Conservation (phyloP, 345 rosid species). For the Rhizophora apiculata region DNA sequence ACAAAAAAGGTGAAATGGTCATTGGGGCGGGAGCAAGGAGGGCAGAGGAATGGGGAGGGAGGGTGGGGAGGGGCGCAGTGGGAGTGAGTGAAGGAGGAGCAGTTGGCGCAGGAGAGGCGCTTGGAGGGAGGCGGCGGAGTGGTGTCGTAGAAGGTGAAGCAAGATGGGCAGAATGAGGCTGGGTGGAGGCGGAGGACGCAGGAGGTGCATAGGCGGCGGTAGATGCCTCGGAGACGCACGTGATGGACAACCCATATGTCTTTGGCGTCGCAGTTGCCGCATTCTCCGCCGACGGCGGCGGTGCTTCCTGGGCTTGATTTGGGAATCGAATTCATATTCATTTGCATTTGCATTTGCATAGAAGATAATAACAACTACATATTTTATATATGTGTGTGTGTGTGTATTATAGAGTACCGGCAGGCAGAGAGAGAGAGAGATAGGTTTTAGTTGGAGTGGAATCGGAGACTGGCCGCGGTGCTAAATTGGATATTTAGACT, state of each 20-base stretch:
- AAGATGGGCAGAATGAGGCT: conserved; percentile 58
- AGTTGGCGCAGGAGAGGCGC: conserved; percentile 52
- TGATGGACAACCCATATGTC: conserved; percentile 43
- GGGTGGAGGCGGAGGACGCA: conserved; percentile 73
- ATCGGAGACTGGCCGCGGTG: too few relatives aligned
- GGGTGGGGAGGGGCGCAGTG: conserved; percentile 48
- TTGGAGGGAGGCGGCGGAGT: conserved; percentile 45
- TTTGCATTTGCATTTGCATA: background rate
- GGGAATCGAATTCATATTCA: background rate
- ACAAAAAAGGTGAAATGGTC: conserved; percentile 38
- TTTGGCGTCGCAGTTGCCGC: conserved; percentile 46
- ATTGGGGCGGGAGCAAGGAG: conserved; percentile 46
- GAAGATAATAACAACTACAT: too few relatives aligned
- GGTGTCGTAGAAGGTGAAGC: conserved; percentile 58
- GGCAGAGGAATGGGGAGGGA: conserved; percentile 24
- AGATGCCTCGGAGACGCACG: conserved; percentile 45
- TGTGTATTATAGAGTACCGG: too few relatives aligned
- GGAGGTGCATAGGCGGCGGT: conserved; percentile 65
- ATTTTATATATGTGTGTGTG: too few relatives aligned
- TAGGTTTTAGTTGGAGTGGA: too few relatives aligned
- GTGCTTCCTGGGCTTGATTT: background rate
- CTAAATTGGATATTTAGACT: too few relatives aligned
- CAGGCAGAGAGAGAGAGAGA: too few relatives aligned
- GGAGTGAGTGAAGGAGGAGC: conserved; percentile 57
- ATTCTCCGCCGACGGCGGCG: conserved; percentile 15